These are phyloP conservation scores for Davidsoniella virescens DNA, from an alignment of 2,329 filamentous ascomycete genomes.

Conservation along the genomic window DNA sequence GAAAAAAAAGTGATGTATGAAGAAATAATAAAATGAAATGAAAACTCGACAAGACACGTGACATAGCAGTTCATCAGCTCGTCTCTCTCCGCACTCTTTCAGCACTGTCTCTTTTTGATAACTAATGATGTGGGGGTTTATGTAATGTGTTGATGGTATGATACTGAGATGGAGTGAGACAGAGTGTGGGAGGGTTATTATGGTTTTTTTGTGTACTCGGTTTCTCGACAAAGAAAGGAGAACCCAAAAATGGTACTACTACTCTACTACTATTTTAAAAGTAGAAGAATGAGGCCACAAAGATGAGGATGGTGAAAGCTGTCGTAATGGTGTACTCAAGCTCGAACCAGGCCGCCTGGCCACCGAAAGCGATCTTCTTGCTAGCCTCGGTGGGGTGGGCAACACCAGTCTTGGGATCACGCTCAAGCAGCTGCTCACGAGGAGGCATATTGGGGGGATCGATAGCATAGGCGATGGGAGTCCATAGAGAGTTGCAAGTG, in stretches of 20 bases:
- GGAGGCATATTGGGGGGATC: slow-evolving; percentile 42
- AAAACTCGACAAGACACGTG: slow-evolving; percentile 4
- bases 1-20: too few species aligned
- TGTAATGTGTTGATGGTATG: too few species aligned
- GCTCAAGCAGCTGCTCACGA: slow-evolving; percentile 37
- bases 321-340: slow-evolving; percentile 36
- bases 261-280: slow-evolving; percentile 1
- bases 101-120: not conserved
- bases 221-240: not conserved
- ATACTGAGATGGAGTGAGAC: not conserved
- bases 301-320: slow-evolving; percentile 31
- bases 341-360: slow-evolving; percentile 39
- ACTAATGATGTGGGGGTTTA: not conserved
- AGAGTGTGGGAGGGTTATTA: not conserved
- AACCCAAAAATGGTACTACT: not conserved
- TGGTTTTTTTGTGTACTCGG: too few species aligned
- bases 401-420: slow-evolving; percentile 38
- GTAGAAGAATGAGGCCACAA: slow-evolving; percentile 25
- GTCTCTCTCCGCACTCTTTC: not conserved
- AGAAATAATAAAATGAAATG: too few species aligned
- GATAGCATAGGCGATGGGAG: slow-evolving; percentile 43
- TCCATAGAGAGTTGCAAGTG: slow-evolving; percentile 38
- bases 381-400: slow-evolving; percentile 32
- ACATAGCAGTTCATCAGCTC: slow-evolving; percentile 12
- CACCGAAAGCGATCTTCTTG: slow-evolving; percentile 39